Conservation (phyloP, 176 grass and related monocot species). For the Eragrostis nindensis region DNA sequence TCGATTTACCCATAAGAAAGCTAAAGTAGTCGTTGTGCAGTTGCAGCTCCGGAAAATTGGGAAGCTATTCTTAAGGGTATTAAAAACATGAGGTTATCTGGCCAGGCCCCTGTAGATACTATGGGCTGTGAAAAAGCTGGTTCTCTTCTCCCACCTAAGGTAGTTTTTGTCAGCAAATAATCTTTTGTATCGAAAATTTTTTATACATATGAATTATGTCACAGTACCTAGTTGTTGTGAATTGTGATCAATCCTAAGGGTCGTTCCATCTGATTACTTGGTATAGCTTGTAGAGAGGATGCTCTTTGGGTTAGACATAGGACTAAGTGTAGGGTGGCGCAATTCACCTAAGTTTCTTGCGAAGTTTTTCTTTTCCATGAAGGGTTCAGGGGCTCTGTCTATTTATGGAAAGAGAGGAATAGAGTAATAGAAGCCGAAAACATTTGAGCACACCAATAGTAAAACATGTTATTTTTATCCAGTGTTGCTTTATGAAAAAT, state of each 20-base stretch:
- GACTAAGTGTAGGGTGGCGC: conserved; percentile 23
- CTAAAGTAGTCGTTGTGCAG: conserved; percentile 44
- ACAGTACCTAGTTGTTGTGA: conserved; percentile 4
- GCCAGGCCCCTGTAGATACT: conserved; percentile 83
- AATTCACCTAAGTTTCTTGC: conserved; percentile 35
- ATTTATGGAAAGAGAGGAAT: neutral
- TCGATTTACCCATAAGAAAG: neutral
- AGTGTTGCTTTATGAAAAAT: conserved; percentile 21
- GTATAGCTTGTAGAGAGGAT: conserved; percentile 4
- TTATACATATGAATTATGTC: neutral
- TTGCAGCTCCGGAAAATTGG: conserved; percentile 71
- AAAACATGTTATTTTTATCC: conserved; percentile 29
- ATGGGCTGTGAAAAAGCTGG: conserved; percentile 96
- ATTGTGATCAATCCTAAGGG: neutral
- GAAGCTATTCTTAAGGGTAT: conserved; percentile 79
- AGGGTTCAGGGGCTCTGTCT: neutral
- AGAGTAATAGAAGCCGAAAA: neutral
- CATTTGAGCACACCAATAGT: neutral
- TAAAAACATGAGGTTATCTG: conserved; percentile 81
- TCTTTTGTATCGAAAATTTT: neutral
- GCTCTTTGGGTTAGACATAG: neutral
- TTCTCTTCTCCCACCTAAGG: conserved; percentile 81
- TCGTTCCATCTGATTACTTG: neutral
- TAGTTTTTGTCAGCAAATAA: conserved; percentile 31
- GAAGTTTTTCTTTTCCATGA: neutral